Evolutionary conservation across 2,329 filamentous ascomycete genomes (phyloP), one percentile per base, ranked within the genome.

Genomic region (Colletotrichum camelliae): DNA sequence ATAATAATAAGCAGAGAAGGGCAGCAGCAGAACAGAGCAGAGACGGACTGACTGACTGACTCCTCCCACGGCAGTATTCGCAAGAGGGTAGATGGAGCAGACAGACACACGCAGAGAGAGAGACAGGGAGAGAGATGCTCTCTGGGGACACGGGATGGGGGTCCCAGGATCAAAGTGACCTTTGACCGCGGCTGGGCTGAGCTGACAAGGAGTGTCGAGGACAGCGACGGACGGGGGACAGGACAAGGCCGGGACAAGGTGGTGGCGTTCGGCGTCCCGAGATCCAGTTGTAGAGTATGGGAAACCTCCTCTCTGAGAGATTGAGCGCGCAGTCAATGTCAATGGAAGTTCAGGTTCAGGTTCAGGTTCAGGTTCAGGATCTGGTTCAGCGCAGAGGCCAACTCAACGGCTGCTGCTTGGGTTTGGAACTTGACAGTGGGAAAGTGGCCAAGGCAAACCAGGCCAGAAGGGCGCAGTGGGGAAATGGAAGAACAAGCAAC

Each of bases 191-290:
- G 39, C 39, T 55, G 72, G 67, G 61, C 69, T 72, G 62, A 64
- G 71, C 72, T 74, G 67, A 74, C 68, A 62, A 62, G 67, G 58
- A 61, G 27, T 31, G 18, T 31, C 58, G 58, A 60, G 55, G 52
- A 48, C 48, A 67, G 39, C n/a, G 24, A 68, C 39, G 29, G 52
- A 55, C 52, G 35, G 31, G 39, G 39, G 55, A 39, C 31, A 52
- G 33, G 60, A 62, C 16, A 21, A 62, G 60, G 60, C 33, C 31
- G 60, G 61, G 39, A 64, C 73, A 75, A 35, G 57, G 73, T 68
- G 70, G 55, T 75, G 69, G 73, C 73, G 70, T 72, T 75, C 31
- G 64, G 70, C 39, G 67, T 68, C 64, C 62, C 57, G 64, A 75
- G 57, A 62, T 57, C 55, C 68, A 72, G 61, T 65, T 33, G 52